These are phyloP conservation scores for Fusarium phyllophilum DNA, from an alignment of 2,329 filamentous ascomycete genomes.

Conservation along the genomic window DNA sequence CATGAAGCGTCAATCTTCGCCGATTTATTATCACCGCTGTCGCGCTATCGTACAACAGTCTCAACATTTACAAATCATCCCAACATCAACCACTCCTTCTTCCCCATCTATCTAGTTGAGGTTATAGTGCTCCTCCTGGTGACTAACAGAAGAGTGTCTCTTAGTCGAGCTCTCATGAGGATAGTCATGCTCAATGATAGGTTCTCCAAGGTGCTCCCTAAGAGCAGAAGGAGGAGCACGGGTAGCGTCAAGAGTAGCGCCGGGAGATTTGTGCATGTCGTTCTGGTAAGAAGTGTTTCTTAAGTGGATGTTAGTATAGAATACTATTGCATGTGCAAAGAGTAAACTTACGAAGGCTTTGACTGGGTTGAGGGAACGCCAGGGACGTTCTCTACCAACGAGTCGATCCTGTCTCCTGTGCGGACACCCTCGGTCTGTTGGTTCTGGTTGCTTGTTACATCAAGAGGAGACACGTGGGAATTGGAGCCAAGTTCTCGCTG, in stretches of 20 bases:
- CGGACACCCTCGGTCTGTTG: slow-evolving; percentile 17
- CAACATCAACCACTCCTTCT: no score
- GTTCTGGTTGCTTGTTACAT: neutral
- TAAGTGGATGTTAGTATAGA: accelerated
- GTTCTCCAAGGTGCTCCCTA: slow-evolving; percentile 40
- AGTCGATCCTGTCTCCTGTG: slow-evolving; percentile 24
- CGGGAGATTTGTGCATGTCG: neutral
- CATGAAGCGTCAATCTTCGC: accelerated
- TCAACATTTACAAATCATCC: accelerated
- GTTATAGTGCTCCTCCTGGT: slow-evolving; percentile 46
- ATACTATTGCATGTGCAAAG: accelerated
- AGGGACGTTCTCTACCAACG: slow-evolving; percentile 19
- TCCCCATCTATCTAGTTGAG: slow-evolving; percentile 4
- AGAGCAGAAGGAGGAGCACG: slow-evolving; percentile 43
- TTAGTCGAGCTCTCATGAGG: slow-evolving; percentile 45
- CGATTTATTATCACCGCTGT: accelerated
- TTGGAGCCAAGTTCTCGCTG: neutral
- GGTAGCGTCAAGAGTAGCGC: slow-evolving; percentile 34
- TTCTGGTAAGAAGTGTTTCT: neutral
- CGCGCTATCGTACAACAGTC: neutral
- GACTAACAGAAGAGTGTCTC: slow-evolving; percentile 44
- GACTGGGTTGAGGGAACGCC: slow-evolving; percentile 12
- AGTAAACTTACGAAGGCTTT: neutral
- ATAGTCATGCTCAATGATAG: slow-evolving; percentile 46
- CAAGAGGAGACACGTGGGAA: neutral